These are phyloP conservation scores for Bombardia bombarda DNA, from an alignment of 495 filamentous ascomycete genomes.

Conservation along the genomic window DNA sequence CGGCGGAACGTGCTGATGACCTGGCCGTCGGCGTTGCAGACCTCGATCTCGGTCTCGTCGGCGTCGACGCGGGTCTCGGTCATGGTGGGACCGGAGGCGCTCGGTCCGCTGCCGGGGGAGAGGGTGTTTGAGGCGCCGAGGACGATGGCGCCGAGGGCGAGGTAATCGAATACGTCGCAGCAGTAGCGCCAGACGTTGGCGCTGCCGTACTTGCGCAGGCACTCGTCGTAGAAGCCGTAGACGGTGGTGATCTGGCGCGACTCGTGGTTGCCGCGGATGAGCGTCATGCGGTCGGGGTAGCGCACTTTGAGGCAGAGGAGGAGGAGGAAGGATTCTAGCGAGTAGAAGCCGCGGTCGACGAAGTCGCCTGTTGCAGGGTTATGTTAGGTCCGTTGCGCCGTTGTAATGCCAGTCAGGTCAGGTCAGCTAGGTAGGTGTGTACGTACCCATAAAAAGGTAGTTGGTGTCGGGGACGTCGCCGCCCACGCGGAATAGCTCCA, in stretches of 20 bases:
- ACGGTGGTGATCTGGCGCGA: constrained; percentile 96
- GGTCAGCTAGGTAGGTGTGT: neutral
- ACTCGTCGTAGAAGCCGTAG: constrained; percentile 99
- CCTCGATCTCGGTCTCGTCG: constrained; percentile 83
- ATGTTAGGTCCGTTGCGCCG: neutral
- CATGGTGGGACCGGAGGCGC: too few relatives aligned
- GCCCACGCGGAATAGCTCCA: constrained; percentile 96
- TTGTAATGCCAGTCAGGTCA: neutral
- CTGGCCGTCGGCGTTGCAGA: constrained; percentile 72
- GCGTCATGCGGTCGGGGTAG: constrained; percentile 94
- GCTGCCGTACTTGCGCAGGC: constrained; percentile 91
- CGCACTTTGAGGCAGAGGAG: constrained; percentile 94
- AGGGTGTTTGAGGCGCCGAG: constrained; percentile 77
- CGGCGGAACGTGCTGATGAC: constrained; percentile 67
- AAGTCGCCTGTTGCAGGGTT: constrained; percentile 61
- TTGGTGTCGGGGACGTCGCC: constrained; percentile 96
- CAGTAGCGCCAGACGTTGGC: constrained; percentile 98
- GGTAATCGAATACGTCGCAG: constrained; percentile 97
- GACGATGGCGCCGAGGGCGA: constrained; percentile 90
- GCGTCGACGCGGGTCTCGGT: constrained; percentile 40
- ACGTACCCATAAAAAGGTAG: constrained; percentile 89
- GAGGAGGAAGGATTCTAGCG: constrained; percentile 89
- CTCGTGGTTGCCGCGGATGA: constrained; percentile 96
- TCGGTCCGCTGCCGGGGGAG: constrained; percentile 35
- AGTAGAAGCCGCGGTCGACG: constrained; percentile 97